A percentile compares a stretch with the other conserved stretches of the same genome.
Evolutionary conservation across 306 rosid species (phyloP).

Genomic region (Lablab purpureus): DNA sequence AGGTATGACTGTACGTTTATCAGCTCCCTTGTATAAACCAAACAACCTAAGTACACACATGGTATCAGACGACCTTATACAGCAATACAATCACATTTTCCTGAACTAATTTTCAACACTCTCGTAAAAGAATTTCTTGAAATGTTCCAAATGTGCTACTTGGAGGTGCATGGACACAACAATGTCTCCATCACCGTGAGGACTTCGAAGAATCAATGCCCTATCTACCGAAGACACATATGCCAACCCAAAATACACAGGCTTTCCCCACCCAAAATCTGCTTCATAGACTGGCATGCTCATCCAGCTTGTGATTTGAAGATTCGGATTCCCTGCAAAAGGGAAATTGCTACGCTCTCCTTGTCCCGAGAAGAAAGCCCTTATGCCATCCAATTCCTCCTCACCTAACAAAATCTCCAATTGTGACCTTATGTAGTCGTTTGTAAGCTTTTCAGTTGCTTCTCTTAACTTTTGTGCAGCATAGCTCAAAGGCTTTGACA

Average conservation of each 20-base stretch:
- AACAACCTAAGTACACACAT: no score
- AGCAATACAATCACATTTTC: no score
- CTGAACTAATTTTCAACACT: no score
- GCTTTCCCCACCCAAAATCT: slow-evolving; percentile 33
- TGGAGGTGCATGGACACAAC: neutral
- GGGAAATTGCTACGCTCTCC: neutral
- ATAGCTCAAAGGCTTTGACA: neutral
- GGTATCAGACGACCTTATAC: no score
- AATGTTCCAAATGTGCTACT: neutral
- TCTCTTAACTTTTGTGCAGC: slow-evolving; percentile 12
- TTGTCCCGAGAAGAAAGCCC: neutral
- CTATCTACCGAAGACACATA: neutral
- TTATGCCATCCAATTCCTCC: neutral
- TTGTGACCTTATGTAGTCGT: slow-evolving; percentile 20
- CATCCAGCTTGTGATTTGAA: neutral
- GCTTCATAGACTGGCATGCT: slow-evolving; percentile 9
- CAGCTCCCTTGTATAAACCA: no score
- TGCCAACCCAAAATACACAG: slow-evolving; percentile 3
- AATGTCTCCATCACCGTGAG: neutral
- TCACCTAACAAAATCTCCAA: neutral
- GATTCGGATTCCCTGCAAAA: neutral
- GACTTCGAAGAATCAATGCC: neutral
- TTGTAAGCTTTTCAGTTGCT: neutral
- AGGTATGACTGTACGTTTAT: no score
- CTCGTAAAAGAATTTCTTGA: neutral